Percentiles rank a stretch among this genome's conserved stretches.
phyloP scores from a whole-genome alignment of 208 protist genomes.

The Herpetomonas tarakana region DNA sequence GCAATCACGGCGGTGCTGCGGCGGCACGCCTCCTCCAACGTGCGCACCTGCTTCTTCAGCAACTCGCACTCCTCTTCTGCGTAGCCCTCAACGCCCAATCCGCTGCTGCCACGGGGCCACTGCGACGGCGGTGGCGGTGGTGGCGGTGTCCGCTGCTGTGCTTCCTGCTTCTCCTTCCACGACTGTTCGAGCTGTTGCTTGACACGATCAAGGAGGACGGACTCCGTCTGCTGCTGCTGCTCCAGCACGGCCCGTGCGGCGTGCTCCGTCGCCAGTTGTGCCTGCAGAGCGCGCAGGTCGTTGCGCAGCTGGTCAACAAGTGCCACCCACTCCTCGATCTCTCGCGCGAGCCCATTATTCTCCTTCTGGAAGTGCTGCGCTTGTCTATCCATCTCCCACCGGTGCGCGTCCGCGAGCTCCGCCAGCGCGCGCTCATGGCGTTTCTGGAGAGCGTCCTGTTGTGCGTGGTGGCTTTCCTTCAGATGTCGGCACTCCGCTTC shows the following conservation, averaged over 20 bases:
- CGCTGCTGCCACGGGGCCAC: background rate
- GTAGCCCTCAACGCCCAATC: background rate
- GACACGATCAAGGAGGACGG: no score
- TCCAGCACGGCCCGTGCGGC: slow-evolving; percentile 13
- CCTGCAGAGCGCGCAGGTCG: background rate
- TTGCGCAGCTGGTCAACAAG: background rate
- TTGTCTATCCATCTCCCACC: slow-evolving; percentile 3
- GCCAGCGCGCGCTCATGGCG: slow-evolving; percentile 11
- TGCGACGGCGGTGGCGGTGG: no score
- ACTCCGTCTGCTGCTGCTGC: slow-evolving; percentile 31
- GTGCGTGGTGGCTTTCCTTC: slow-evolving; percentile 9
- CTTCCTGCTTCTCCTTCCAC: background rate
- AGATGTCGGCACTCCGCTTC: slow-evolving; percentile 9
- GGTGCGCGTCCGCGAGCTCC: slow-evolving; percentile 9
- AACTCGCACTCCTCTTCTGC: background rate
- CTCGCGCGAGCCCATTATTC: background rate
- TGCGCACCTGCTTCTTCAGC: slow-evolving; percentile 28
- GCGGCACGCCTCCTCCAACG: slow-evolving; percentile 51
- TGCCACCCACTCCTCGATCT: slow-evolving; percentile 1
- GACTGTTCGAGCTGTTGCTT: no score
- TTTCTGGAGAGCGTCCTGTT: slow-evolving; percentile 5
- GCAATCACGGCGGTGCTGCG: slow-evolving; percentile 57
- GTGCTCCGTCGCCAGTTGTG: background rate
- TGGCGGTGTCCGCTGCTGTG: no score
- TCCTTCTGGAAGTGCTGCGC: background rate